phyloP scores from a whole-genome alignment of 2,329 filamentous ascomycete species.

The Tetracladium maxilliforme region DNA sequence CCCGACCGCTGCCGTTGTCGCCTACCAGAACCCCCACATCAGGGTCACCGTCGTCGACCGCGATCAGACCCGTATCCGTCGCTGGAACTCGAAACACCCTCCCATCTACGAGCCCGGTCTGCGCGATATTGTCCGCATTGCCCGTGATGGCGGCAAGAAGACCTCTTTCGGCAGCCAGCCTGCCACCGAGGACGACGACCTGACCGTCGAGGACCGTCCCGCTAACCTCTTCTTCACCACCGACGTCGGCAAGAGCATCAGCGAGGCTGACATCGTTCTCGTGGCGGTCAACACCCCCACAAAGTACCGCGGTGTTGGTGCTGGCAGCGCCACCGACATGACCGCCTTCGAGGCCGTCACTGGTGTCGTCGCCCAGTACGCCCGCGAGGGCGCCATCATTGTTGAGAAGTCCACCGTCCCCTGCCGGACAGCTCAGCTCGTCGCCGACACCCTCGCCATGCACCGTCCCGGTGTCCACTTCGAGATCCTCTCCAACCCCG shows the following conservation, averaged over 20 bases:
- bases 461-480: conserved; percentile 51
- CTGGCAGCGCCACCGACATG: conserved; percentile 59
- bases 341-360: conserved; percentile 57
- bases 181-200: conserved; percentile 13
- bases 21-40: conserved; percentile 56
- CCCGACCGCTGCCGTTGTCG: conserved; percentile 61
- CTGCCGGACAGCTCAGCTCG: conserved; percentile 55
- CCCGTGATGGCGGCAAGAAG: conserved; percentile 39
- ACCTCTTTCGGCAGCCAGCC: conserved; percentile 24
- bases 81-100: conserved; percentile 60
- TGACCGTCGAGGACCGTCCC: conserved; percentile 20
- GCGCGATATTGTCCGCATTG: conserved; percentile 48
- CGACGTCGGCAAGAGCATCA: conserved; percentile 44
- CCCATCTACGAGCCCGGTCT: conserved; percentile 68
- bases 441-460: conserved; percentile 46
- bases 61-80: conserved; percentile 47
- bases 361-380: conserved; percentile 49
- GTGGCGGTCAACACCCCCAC: conserved; percentile 71
- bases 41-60: conserved; percentile 63
- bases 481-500: conserved; percentile 68
- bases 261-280: conserved; percentile 58
- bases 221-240: conserved; percentile 65
- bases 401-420: conserved; percentile 77
- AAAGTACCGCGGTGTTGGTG: conserved; percentile 54
- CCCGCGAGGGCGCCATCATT: conserved; percentile 53